phyloP scores from a whole-genome alignment of 192 early-diverging fungal species.

The Glomus cerebriforme region DNA sequence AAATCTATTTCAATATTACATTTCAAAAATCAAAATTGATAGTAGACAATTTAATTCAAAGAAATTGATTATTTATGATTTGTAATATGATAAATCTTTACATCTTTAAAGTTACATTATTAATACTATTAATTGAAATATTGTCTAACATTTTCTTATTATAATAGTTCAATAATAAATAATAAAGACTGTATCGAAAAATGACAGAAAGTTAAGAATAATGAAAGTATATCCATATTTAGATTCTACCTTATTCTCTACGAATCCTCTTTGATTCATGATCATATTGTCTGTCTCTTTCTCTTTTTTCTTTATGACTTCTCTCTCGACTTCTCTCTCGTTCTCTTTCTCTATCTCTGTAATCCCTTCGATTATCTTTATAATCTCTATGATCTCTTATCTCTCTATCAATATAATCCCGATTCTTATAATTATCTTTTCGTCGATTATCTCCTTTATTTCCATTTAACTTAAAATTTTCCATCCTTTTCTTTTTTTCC shows the following conservation, averaged over 20 bases:
- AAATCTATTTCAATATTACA: too few relatives aligned
- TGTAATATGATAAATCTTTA: too few relatives aligned
- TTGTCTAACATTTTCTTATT: too few relatives aligned
- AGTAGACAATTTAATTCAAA: too few relatives aligned
- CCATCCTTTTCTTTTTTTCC: constrained; percentile 40
- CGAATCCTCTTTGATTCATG: constrained; percentile 14
- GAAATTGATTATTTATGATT: too few relatives aligned
- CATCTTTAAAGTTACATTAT: too few relatives aligned
- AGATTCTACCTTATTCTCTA: background rate
- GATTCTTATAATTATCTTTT: background rate
- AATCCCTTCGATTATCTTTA: background rate
- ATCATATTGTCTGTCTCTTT: constrained; percentile 4
- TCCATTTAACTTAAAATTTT: constrained; percentile 15
- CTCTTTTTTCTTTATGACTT: constrained; percentile 1
- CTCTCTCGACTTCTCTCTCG: background rate
- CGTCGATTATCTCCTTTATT: background rate
- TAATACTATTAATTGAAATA: too few relatives aligned
- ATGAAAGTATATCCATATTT: too few relatives aligned
- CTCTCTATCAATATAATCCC: background rate
- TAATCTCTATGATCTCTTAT: background rate
- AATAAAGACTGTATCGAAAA: too few relatives aligned
- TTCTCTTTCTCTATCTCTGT: background rate
- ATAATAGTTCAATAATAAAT: too few relatives aligned
- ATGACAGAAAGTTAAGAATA: too few relatives aligned
- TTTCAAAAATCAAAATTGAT: too few relatives aligned